Evolutionary conservation across 345 rosid genomes (phyloP).

Genomic region (Citrus inodora): DNA sequence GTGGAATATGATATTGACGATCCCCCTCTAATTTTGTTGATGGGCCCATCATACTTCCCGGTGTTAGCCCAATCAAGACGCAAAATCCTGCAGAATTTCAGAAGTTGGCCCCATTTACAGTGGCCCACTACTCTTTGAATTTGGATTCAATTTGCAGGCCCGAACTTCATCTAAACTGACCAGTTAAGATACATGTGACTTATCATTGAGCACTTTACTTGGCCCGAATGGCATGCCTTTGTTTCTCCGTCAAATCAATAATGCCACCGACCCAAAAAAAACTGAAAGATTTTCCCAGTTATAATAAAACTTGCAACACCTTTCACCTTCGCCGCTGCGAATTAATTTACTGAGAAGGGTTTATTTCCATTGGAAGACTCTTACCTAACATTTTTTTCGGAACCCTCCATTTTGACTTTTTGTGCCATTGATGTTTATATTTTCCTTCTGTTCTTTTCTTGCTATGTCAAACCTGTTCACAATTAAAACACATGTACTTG

Average conservation of each 20-base stretch:
- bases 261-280: background rate
- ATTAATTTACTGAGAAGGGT: background rate
- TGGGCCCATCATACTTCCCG: no score
- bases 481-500: background rate
- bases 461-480: background rate
- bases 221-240: background rate
- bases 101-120: background rate
- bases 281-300: background rate
- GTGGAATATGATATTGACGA: no score
- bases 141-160: background rate
- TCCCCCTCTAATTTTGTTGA: no score
- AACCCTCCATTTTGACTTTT: background rate
- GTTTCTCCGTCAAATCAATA: background rate
- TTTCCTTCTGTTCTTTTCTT: background rate
- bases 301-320: background rate
- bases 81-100: no score
- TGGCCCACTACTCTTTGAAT: background rate
- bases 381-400: background rate
- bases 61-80: no score
- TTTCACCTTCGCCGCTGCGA: background rate
- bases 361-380: background rate
- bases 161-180: no score
- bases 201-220: no score
- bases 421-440: background rate
- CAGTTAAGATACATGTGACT: no score